phyloP scores from a whole-genome alignment of 306 rosid genomes.

The Quercus aquifolioides region DNA sequence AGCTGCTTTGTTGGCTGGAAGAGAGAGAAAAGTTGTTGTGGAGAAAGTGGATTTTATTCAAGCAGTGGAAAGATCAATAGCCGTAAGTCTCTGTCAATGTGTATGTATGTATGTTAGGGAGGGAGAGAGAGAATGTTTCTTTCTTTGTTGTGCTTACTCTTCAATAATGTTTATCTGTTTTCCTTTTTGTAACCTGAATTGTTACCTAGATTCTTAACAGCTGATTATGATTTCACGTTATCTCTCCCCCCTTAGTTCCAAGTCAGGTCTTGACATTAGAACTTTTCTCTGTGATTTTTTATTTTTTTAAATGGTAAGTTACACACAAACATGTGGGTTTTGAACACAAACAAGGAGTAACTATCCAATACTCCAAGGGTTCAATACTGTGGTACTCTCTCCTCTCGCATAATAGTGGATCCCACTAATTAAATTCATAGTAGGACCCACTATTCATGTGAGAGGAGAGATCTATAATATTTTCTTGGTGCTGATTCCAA shows the following conservation, averaged over 20 bases:
- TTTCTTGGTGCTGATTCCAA: no score
- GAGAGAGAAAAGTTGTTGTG: slow-evolving; percentile 75
- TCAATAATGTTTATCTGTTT: not conserved
- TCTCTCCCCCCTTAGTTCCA: not conserved
- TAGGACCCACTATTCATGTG: no score
- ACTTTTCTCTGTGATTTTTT: not conserved
- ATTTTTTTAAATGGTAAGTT: no score
- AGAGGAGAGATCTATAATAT: no score
- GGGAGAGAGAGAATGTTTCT: not conserved
- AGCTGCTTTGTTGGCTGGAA: slow-evolving; percentile 95
- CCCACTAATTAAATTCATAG: no score
- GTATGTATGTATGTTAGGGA: not conserved
- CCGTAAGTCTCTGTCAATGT: slow-evolving; percentile 51
- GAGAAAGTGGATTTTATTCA: slow-evolving; percentile 84
- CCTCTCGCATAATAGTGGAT: no score
- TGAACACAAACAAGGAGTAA: no score
- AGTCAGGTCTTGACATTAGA: not conserved
- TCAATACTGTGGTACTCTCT: no score
- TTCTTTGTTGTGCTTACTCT: not conserved
- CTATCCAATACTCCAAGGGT: no score
- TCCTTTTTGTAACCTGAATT: not conserved
- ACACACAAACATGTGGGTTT: no score
- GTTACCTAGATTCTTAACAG: not conserved
- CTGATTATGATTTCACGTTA: not conserved
- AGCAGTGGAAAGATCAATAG: slow-evolving; percentile 93